phyloP scores from a whole-genome alignment of 108 stramenopile genomes.

The Licmophora abbreviata region DNA sequence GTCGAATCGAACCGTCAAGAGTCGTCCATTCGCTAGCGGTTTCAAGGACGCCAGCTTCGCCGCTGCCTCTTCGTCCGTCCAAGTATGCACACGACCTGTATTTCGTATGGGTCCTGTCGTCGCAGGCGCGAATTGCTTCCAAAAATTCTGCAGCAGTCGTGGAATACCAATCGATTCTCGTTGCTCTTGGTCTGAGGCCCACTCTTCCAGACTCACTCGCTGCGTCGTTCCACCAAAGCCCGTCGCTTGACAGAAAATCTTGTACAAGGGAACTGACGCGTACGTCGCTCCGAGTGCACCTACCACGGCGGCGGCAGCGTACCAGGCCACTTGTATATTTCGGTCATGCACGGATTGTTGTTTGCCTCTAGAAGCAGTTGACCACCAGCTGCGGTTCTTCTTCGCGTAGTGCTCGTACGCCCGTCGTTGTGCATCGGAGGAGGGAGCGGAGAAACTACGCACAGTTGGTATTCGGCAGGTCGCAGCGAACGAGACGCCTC shows the following conservation, averaged over 20 bases:
- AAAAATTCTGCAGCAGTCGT: not conserved
- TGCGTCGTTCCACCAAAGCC: slow-evolving; percentile 99
- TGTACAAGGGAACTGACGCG: slow-evolving; percentile 98
- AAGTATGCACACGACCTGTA: slow-evolving; percentile 52
- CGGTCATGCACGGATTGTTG: slow-evolving; percentile 33
- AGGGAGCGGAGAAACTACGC: not conserved
- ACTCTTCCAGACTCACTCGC: slow-evolving; percentile 52
- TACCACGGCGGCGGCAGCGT: slow-evolving; percentile 63
- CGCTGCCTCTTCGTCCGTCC: slow-evolving; percentile 86
- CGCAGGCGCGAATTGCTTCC: slow-evolving; percentile 1
- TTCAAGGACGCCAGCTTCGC: slow-evolving; percentile 66
- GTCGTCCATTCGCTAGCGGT: slow-evolving; percentile 78
- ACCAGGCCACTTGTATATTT: slow-evolving; percentile 68
- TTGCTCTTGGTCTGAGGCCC: slow-evolving; percentile 25
- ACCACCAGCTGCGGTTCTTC: slow-evolving; percentile 13
- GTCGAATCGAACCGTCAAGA: slow-evolving; percentile 93
- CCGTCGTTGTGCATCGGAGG: slow-evolving; percentile 27
- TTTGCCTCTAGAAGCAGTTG: slow-evolving; percentile 4
- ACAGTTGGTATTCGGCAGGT: too few species aligned
- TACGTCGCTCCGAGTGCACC: slow-evolving; percentile 86
- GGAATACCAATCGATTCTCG: slow-evolving; percentile 17
- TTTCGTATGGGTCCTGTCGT: slow-evolving; percentile 23
- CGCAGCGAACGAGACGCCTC: too few species aligned
- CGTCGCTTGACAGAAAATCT: slow-evolving; percentile 98
- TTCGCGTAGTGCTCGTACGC: slow-evolving; percentile 70